Conservation (phyloP, 1,139 yeast species). For the Geotrichum aggregatum region DNA sequence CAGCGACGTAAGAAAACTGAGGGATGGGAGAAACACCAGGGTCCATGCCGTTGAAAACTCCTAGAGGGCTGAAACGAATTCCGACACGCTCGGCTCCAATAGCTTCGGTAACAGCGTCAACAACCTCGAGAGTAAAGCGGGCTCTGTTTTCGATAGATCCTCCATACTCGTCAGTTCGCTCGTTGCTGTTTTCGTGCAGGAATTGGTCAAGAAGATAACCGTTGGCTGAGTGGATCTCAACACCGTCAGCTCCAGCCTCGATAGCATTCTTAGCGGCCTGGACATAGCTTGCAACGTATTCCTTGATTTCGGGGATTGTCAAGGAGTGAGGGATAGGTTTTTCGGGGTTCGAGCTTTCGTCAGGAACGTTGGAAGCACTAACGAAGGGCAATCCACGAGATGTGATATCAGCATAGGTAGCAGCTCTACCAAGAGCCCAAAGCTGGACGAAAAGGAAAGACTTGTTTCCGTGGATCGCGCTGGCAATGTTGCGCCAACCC, state of each 20-base stretch:
- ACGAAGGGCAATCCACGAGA: conserved; percentile 36
- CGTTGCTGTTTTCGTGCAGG: conserved; percentile 48
- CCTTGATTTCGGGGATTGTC: conserved; percentile 42
- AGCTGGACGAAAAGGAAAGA: conserved; percentile 53
- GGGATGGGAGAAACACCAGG: conserved; percentile 35
- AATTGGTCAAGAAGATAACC: conserved; percentile 59
- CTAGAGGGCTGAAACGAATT: conserved; percentile 59
- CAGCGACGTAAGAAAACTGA: conserved; percentile 32
- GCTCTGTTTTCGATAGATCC: conserved; percentile 66
- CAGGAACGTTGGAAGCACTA: conserved; percentile 34
- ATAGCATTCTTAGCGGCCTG: conserved; percentile 47
- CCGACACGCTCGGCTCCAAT: conserved; percentile 50
- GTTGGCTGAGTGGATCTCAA: conserved; percentile 68
- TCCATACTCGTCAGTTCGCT: conserved; percentile 65
- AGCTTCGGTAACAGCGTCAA: conserved; percentile 49
- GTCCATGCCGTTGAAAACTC: conserved; percentile 36
- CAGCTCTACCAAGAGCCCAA: conserved; percentile 59
- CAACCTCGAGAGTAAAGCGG: conserved; percentile 52
- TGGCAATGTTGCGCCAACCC: conserved; percentile 50
- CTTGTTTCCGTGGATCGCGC: conserved; percentile 52
- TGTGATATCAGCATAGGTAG: conserved; percentile 42
- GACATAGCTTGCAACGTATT: conserved; percentile 38
- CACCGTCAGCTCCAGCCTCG: conserved; percentile 62
- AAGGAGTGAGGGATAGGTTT: conserved; percentile 36
- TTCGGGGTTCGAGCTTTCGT: conserved; percentile 25